A percentile compares a stretch with the other conserved stretches of the same genome.
Evolutionary conservation across 2,329 filamentous ascomycete genomes (phyloP).

Genomic region (Fusarium fracticaudum): DNA sequence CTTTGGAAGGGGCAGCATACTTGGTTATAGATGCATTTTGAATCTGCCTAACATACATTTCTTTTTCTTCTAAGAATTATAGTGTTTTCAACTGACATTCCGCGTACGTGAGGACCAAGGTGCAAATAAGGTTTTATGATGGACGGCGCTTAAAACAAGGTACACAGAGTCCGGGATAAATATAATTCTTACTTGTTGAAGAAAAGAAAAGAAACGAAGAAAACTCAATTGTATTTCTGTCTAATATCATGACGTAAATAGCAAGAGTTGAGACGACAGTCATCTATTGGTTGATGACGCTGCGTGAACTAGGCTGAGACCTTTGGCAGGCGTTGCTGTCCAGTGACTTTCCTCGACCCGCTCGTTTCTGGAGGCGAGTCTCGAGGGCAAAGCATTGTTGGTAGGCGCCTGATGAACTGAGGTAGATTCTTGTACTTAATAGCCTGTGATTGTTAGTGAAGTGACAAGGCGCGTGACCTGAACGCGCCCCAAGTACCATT

Average conservation of each 20-base stretch:
- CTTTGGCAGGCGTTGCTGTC: conserved; percentile 32
- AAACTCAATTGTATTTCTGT: background rate
- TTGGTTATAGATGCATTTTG: conserved; percentile 17
- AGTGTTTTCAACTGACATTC: background rate
- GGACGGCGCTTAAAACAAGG: background rate
- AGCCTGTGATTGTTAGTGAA: background rate
- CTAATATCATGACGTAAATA: background rate
- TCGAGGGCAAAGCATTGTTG: conserved; percentile 11
- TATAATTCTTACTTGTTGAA: background rate
- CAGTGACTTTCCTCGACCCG: conserved; percentile 37
- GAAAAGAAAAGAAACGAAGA: background rate
- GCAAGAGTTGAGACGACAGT: background rate
- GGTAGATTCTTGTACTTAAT: background rate
- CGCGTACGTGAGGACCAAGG: no score
- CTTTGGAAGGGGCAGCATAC: background rate
- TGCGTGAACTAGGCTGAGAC: conserved; percentile 27
- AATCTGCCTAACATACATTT: background rate
- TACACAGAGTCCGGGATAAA: background rate
- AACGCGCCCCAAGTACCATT: conserved; percentile 15
- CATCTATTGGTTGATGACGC: conserved; percentile 9
- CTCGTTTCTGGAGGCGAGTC: conserved; percentile 21
- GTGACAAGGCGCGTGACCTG: conserved; percentile 29
- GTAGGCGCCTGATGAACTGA: conserved; percentile 30
- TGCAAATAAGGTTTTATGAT: background rate
- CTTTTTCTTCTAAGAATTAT: background rate